phyloP scores from a whole-genome alignment of 2,329 filamentous ascomycete species.

The Dothiorella sarmentorum region DNA sequence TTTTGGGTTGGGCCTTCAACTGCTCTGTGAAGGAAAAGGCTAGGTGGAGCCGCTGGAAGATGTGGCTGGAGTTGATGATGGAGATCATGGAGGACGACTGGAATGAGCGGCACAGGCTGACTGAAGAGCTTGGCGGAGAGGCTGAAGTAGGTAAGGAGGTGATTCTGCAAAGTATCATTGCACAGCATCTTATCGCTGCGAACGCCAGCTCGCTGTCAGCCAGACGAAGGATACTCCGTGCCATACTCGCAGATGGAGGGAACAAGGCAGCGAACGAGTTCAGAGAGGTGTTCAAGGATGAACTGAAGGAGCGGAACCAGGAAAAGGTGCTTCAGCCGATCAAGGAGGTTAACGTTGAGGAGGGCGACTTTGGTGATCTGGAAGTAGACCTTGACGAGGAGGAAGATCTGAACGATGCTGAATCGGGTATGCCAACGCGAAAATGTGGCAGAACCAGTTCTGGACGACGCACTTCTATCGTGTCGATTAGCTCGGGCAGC shows the following conservation, averaged over 20 bases:
- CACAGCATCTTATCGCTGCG: conserved; percentile 53
- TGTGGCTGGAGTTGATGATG: conserved; percentile 77
- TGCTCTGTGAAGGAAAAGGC: conserved; percentile 71
- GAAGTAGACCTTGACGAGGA: conserved; percentile 19
- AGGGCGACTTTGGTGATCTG: conserved; percentile 15
- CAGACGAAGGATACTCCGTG: conserved; percentile 57
- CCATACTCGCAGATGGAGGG: conserved; percentile 64
- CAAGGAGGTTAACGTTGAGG: conserved; percentile 12
- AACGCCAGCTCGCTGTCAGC: conserved; percentile 35
- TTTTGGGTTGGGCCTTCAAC: conserved; percentile 89
- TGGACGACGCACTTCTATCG: background rate
- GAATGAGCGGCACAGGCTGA: conserved; percentile 50
- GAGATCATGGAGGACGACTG: conserved; percentile 74
- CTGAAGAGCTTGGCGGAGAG: conserved; percentile 32
- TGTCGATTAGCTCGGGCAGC: background rate
- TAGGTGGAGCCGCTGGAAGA: conserved; percentile 77
- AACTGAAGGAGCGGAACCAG: conserved; percentile 51
- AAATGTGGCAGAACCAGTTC: background rate
- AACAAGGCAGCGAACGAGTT: conserved; percentile 53
- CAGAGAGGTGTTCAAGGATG: conserved; percentile 64
- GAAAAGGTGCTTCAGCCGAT: conserved; percentile 24
- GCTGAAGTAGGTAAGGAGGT: conserved; percentile 22
- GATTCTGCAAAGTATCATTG: conserved; percentile 57
- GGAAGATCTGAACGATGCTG: conserved; percentile 14
- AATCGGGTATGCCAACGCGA: background rate